Evolutionary conservation across 176 grass and related monocot species (phyloP), one percentile per base, ranked within the genome.

Genomic region (Echinochloa phyllopogon): DNA sequence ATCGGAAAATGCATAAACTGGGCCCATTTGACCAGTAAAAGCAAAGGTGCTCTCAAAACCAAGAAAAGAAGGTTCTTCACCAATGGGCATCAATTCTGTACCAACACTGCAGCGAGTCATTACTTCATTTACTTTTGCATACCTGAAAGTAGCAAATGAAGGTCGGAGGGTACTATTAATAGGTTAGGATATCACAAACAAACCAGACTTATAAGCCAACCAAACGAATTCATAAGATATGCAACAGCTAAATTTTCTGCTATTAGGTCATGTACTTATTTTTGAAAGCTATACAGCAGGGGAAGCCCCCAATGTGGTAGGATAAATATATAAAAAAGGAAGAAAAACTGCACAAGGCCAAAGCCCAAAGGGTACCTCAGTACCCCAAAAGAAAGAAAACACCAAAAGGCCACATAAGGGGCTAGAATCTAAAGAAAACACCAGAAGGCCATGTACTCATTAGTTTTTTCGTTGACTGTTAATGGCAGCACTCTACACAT

Each of bases 1-100:
- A 85, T 98, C 96, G 18, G 82, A 92, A 82, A 98, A 98, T 27
- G 86, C 73, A 92, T 98, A 98, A 77, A 95, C 80, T 74, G 96
- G 96, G 55, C 96, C 96, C 90, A 98, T 95, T 86, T 98, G 96
- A 86, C 96, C 96, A 69, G 76, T 84, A 70, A 98, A 98, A 20
- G 96, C 87, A 92, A 80, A 94, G 37, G 87, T 90, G 51, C 78
- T 93, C 64, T 93, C 90, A 90, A 93, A 95, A 83, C 87, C 92
- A 83, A 94, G 83, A 75, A 85, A 85, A 78, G 82, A 76, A 75
- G 93, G 83, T 80, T 95, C 96, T 88, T 98, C 92, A 86, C 89
- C 76, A 73, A 92, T 94, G 27, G 91, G 93, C 72, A 90, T 95
- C 78, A 95, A 73, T 89, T 98, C 91, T 76, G 91, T 87, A 58